Conservation (phyloP, 129 eudicot genomes). For the Escallonia rubra region DNA sequence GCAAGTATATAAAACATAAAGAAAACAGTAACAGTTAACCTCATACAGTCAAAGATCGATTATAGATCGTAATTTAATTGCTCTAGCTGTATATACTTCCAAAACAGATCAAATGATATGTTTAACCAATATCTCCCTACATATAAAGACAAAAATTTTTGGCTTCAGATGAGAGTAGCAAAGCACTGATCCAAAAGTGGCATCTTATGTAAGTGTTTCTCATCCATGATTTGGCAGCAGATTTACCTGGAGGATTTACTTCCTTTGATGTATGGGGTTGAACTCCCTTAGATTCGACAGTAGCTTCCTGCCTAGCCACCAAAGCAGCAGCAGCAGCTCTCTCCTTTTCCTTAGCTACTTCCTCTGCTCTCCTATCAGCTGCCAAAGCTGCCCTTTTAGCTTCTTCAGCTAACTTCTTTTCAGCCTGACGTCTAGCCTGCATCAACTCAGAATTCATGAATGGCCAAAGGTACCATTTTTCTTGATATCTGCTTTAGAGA, state of each 20-base stretch:
- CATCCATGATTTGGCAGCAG: not conserved
- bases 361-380: slow-evolving; percentile 67
- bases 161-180: not conserved
- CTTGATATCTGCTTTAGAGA: too few species aligned
- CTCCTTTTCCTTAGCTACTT: slow-evolving; percentile 60
- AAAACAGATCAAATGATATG: too few species aligned
- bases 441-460: slow-evolving; percentile 6
- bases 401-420: slow-evolving; percentile 57
- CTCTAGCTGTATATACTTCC: too few species aligned
- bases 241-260: slow-evolving; percentile 38
- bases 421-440: slow-evolving; percentile 73
- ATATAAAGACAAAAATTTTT: not conserved
- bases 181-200: not conserved
- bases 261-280: slow-evolving; percentile 28
- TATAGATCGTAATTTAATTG: too few species aligned
- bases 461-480: not conserved
- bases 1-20: too few species aligned
- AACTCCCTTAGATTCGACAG: slow-evolving; percentile 19
- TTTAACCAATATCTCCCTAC: not conserved
- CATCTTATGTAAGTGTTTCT: too few species aligned
- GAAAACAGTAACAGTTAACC: too few species aligned
- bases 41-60: too few species aligned
- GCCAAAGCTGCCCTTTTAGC: slow-evolving; percentile 54
- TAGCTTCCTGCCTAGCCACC: slow-evolving; percentile 27
- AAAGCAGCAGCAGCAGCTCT: slow-evolving; percentile 37